Percentiles rank a stretch among this genome's conserved stretches.
Evolutionary conservation across 352 stramenopile genomes (phyloP).

Genomic region (Globisporangium barbulae): DNA sequence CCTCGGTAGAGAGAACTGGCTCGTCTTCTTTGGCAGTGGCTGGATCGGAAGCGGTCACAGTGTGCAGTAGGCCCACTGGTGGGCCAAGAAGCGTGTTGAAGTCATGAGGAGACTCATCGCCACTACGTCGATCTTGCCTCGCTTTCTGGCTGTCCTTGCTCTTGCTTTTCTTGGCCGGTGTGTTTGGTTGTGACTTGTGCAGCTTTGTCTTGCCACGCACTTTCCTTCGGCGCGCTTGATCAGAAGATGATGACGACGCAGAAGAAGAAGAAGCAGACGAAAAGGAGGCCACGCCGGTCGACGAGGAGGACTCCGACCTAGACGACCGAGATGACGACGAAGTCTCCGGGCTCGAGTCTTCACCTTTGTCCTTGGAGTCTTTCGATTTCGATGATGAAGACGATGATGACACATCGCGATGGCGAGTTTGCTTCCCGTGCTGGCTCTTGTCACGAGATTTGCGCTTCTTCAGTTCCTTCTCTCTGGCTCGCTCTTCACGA

Average conservation of each 20-base stretch:
- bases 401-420: neutral
- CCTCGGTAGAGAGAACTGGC: neutral
- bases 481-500: neutral
- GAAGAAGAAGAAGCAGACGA: neutral
- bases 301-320: neutral
- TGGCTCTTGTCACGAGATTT: neutral
- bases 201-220: neutral
- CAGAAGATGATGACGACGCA: neutral
- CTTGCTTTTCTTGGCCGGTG: neutral
- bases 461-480: neutral
- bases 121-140: neutral
- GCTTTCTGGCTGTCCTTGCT: neutral
- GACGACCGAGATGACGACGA: slow-evolving; percentile 1
- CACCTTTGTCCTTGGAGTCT: neutral
- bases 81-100: neutral
- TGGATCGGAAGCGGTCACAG: neutral
- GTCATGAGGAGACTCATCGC: too few species aligned
- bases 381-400: neutral
- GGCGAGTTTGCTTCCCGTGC: neutral
- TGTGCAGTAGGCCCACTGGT: neutral
- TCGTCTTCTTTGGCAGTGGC: neutral
- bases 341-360: neutral
- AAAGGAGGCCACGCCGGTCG: neutral
- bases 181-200: neutral
- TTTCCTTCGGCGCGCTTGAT: neutral